Evolutionary conservation across 495 filamentous ascomycete species (phyloP).

Genomic region (Penicillium silybi): DNA sequence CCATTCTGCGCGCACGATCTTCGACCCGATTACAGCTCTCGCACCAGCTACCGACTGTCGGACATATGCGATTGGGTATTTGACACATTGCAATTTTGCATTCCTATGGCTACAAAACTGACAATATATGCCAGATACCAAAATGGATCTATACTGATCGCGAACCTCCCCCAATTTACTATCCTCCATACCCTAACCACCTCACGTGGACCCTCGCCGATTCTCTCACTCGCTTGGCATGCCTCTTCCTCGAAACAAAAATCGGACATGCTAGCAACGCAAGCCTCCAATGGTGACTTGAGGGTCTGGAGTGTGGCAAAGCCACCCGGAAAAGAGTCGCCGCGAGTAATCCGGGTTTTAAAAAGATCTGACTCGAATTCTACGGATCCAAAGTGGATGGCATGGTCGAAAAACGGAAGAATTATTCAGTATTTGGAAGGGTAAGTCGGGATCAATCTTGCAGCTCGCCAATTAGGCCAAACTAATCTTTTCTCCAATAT

Average conservation of each 20-base stretch:
- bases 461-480: neutral
- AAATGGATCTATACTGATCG: slow-evolving; percentile 92
- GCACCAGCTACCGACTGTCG: slow-evolving; percentile 90
- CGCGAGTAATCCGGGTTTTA: slow-evolving; percentile 81
- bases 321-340: slow-evolving; percentile 65
- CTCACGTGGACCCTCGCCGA: slow-evolving; percentile 75
- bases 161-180: slow-evolving; percentile 84
- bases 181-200: slow-evolving; percentile 92
- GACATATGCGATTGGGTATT: slow-evolving; percentile 93
- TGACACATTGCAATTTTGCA: neutral
- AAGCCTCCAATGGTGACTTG: slow-evolving; percentile 87
- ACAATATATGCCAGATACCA: slow-evolving; percentile 60
- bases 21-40: slow-evolving; percentile 87
- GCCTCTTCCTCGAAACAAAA: slow-evolving; percentile 95
- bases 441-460: slow-evolving; percentile 50
- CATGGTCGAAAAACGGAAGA: slow-evolving; percentile 95
- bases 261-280: slow-evolving; percentile 95
- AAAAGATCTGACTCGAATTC: slow-evolving; percentile 69
- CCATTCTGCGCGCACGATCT: slow-evolving; percentile 87
- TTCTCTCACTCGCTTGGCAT: slow-evolving; percentile 92
- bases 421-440: slow-evolving; percentile 90
- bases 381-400: slow-evolving; percentile 88
- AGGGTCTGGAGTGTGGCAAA: slow-evolving; percentile 97
- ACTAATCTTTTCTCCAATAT: neutral
- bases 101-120: neutral